phyloP scores from a whole-genome alignment of 2,329 filamentous ascomycete species.

The Cytospora chrysosperma region DNA sequence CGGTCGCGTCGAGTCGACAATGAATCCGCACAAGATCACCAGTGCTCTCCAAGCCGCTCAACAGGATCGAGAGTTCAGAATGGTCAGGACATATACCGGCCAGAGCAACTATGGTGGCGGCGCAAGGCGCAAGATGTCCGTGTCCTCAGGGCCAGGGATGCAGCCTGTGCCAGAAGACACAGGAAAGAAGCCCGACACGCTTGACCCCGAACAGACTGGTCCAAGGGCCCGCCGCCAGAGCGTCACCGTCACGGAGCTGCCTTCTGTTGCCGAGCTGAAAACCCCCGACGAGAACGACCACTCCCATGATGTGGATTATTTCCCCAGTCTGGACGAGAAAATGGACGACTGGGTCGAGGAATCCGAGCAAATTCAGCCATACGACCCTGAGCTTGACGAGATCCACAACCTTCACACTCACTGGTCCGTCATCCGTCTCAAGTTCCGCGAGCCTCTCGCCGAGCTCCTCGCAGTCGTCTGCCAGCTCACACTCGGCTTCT shows the following conservation, averaged over 20 bases:
- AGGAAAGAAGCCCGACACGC: constrained; percentile 16
- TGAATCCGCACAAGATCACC: constrained; percentile 22
- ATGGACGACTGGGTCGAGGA: constrained; percentile 19
- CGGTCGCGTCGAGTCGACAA: constrained; percentile 19
- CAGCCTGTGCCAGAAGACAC: constrained; percentile 2
- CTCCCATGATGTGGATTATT: constrained; percentile 4
- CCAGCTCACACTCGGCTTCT: constrained; percentile 46
- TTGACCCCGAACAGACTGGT: not conserved
- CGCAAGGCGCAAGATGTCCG: constrained; percentile 15
- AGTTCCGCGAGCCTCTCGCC: constrained; percentile 52
- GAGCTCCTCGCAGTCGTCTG: constrained; percentile 48
- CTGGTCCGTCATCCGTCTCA: constrained; percentile 49
- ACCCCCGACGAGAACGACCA: constrained; percentile 16
- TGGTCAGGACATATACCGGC: constrained; percentile 19
- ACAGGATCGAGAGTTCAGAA: constrained; percentile 22
- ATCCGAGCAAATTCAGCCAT: constrained; percentile 15
- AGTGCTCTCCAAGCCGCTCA: constrained; percentile 19
- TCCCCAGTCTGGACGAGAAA: constrained; percentile 10
- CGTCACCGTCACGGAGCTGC: constrained; percentile 12
- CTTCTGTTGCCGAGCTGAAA: constrained; percentile 15
- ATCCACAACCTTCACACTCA: constrained; percentile 48
- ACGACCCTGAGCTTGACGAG: constrained; percentile 35
- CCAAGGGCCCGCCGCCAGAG: constrained; percentile 6
- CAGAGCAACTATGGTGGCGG: constrained; percentile 2
- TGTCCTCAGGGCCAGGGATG: constrained; percentile 4